phyloP scores from a whole-genome alignment of 129 eudicot genomes.

The Deinandra increscens region DNA sequence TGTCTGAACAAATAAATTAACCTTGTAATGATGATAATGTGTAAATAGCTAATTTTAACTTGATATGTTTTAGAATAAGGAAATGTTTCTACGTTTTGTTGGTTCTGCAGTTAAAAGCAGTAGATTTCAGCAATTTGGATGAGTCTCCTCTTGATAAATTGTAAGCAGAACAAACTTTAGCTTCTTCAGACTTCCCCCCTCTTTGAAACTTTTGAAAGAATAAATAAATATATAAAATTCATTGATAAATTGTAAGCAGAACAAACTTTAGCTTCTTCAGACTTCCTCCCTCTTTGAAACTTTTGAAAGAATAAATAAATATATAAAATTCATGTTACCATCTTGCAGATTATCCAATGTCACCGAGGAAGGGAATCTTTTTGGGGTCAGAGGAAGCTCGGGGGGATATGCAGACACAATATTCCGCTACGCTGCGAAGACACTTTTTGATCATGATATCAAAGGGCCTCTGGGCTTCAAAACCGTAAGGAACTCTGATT shows the following conservation, averaged over 20 bases:
- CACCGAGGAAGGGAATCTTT: conserved; percentile 68
- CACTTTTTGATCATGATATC: conserved; percentile 69
- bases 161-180: conserved; percentile 43
- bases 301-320: neutral
- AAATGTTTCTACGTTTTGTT: conserved; percentile 16
- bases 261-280: neutral
- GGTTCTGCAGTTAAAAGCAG: conserved; percentile 66
- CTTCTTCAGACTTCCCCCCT: neutral
- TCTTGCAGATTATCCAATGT: conserved; percentile 70
- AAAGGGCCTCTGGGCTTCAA: conserved; percentile 71
- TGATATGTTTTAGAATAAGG: neutral
- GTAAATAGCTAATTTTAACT: conserved; percentile 4
- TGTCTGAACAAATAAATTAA: neutral
- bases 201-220: neutral
- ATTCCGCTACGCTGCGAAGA: conserved; percentile 74
- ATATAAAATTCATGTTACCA: neutral
- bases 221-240: no score
- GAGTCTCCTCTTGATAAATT: conserved; percentile 82
- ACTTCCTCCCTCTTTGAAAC: neutral
- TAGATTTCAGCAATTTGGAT: conserved; percentile 69
- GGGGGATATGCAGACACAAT: conserved; percentile 95
- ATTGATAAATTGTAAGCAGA: conserved; percentile 70
- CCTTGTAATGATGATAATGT: conserved; percentile 5
- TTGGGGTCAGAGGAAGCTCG: conserved; percentile 82
- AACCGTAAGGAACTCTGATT: conserved; percentile 73